Evolutionary conservation across 2,329 filamentous ascomycete genomes (phyloP).

Genomic region (Coleophoma crateriformis): DNA sequence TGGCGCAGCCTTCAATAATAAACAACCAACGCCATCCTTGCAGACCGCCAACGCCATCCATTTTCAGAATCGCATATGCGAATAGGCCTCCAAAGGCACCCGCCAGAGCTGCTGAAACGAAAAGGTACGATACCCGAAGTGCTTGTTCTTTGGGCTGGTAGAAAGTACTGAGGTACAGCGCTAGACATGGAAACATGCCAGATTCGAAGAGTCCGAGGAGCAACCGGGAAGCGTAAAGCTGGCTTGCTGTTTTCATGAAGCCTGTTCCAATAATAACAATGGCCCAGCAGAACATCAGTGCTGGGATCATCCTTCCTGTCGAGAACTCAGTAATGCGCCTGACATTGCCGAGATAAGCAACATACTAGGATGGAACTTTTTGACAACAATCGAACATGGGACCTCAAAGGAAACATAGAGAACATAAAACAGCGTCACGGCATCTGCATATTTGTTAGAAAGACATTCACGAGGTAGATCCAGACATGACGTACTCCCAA

Average conservation of each 20-base stretch:
- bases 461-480: not conserved
- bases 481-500: not conserved
- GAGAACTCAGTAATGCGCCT: constrained; percentile 7
- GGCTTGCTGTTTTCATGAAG: constrained; percentile 34
- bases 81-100: constrained; percentile 47
- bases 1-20: constrained; percentile 43
- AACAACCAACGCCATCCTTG: constrained; percentile 43
- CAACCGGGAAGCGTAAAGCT: constrained; percentile 39
- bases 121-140: constrained; percentile 45
- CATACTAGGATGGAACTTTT: constrained; percentile 37
- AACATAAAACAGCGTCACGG: constrained; percentile 43
- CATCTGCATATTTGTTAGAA: constrained; percentile 2
- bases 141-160: constrained; percentile 50
- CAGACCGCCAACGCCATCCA: constrained; percentile 38
- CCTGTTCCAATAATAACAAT: constrained; percentile 41
- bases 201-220: constrained; percentile 42
- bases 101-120: constrained; percentile 45
- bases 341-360: constrained; percentile 24
- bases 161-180: constrained; percentile 46
- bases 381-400: constrained; percentile 40
- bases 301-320: not conserved
- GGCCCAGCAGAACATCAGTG: constrained; percentile 34
- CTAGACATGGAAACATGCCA: constrained; percentile 42
- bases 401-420: constrained; percentile 44
- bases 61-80: constrained; percentile 43